phyloP scores from a whole-genome alignment of 1,139 yeast genomes.

The Tardiomyces blankii region DNA sequence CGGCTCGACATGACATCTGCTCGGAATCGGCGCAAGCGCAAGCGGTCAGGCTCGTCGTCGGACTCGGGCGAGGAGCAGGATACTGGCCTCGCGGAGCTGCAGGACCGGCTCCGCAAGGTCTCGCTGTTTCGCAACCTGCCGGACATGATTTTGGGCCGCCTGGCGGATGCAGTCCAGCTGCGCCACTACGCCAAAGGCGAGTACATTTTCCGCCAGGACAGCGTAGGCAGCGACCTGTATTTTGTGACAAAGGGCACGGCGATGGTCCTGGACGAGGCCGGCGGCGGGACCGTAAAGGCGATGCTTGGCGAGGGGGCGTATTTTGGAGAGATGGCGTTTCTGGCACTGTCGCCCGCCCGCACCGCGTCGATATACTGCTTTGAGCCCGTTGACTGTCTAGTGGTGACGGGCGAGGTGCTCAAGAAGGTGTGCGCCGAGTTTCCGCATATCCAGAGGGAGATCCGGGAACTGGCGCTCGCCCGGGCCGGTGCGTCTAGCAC shows the following conservation, averaged over 20 bases:
- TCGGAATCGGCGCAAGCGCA: neutral
- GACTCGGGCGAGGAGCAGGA: neutral
- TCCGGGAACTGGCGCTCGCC: conserved; percentile 47
- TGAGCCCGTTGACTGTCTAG: conserved; percentile 47
- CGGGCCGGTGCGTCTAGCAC: conserved; percentile 23
- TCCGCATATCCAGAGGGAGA: conserved; percentile 48
- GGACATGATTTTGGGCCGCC: conserved; percentile 44
- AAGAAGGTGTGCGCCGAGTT: conserved; percentile 43
- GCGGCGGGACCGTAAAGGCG: conserved; percentile 34
- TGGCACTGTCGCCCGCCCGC: conserved; percentile 39
- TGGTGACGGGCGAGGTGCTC: conserved; percentile 43
- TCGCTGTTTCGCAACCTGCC: conserved; percentile 52
- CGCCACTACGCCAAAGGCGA: neutral
- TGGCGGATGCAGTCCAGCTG: conserved; percentile 55
- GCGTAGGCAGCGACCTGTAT: conserved; percentile 49
- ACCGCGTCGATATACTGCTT: conserved; percentile 57
- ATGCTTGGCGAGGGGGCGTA: conserved; percentile 52
- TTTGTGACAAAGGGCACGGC: conserved; percentile 60
- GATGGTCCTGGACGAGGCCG: conserved; percentile 44
- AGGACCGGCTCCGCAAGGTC: conserved; percentile 20
- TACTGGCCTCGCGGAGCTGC: neutral
- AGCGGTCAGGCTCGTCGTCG: neutral
- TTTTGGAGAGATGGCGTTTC: conserved; percentile 69
- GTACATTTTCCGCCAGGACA: conserved; percentile 13
- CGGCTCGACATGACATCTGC: conserved; percentile 41